These are phyloP conservation scores for Candolleomyces aberdarensis DNA, from an alignment of 768 basidiomycete species.

Conservation along the genomic window DNA sequence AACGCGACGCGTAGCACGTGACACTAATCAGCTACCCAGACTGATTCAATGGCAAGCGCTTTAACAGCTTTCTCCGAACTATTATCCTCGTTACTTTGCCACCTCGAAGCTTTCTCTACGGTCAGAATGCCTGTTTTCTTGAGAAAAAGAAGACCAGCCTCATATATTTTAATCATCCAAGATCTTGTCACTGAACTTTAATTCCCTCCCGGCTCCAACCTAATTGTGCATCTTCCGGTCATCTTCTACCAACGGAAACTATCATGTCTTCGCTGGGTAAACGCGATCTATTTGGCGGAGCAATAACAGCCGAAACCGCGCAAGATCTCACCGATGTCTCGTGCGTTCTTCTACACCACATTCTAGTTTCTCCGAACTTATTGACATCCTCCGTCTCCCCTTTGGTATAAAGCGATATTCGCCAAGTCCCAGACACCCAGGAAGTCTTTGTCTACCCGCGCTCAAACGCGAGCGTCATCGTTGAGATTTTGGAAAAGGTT, in stretches of 20 bases:
- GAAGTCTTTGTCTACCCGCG: constrained; percentile 83
- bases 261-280: constrained; percentile 14
- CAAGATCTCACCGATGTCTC: constrained; percentile 73
- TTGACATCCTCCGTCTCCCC: constrained; percentile 1
- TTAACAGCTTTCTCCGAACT: background rate
- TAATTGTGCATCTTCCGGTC: background rate
- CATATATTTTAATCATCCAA: background rate
- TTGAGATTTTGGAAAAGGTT: constrained; percentile 83
- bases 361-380: background rate
- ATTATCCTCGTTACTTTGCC: background rate
- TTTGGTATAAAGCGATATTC: constrained; percentile 38
- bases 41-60: background rate
- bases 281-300: constrained; percentile 80
- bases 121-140: constrained; percentile 18
- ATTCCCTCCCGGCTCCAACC: background rate
- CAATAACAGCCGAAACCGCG: constrained; percentile 64
- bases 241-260: background rate
- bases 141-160: background rate
- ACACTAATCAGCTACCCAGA: background rate
- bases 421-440: constrained; percentile 92
- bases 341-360: constrained; percentile 43
- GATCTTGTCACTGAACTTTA: background rate
- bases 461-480: constrained; percentile 69
- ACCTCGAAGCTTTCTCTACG: background rate
- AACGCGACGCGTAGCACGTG: constrained; percentile 26